Evolutionary conservation across 306 rosid species (phyloP), one percentile per base, ranked within the genome.

Genomic region (Pachyrhizus erosus): DNA sequence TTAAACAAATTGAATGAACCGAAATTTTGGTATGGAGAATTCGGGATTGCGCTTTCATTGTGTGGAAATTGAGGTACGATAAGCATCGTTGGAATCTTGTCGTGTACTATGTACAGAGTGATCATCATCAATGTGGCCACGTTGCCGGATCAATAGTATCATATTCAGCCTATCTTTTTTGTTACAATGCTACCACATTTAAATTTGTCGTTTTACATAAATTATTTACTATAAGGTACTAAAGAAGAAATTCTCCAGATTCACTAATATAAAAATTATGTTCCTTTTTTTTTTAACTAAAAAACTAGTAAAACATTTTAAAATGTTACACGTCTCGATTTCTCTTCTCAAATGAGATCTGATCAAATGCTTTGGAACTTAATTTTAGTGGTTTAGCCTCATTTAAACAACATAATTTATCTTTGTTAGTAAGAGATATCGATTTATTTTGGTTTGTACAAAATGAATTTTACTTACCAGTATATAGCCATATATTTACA

Each of bases 31-130:
- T 27, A 4, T 15, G 5, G 0, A 24, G 11, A 18, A 26, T 21
- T 1, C 2, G 39, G 14, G 34, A 31, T 39, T 2, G 2, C 48
- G 2, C 1, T 33, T 46, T 9, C 4, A 1, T 10, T 8, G 51
- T 29, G 48, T 34, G 74, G 73, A 70, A 7, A 34, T 11, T 43
- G 64, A 43, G 8, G 21, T 69, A 23, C 8, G 3, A 0, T 3
- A 3, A 42, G 31, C 37, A 40, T 58, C 33, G 74, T 64, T 51
- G 46, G 37, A 49, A 62, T 17, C 31, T 60, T 78, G 76, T 78
- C 40, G 40, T 37, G n/a, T 65, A 18, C 31, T 13, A 7, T 12
- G 33, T 64, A 33, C 10, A 48, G 64, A 20, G 24, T 37, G 42
- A 26, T 48, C 64, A 15, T 37, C 2, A 14, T 46, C 72, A 10